phyloP scores from a whole-genome alignment of 768 basidiomycete species.

The Kwoniella sp. region DNA sequence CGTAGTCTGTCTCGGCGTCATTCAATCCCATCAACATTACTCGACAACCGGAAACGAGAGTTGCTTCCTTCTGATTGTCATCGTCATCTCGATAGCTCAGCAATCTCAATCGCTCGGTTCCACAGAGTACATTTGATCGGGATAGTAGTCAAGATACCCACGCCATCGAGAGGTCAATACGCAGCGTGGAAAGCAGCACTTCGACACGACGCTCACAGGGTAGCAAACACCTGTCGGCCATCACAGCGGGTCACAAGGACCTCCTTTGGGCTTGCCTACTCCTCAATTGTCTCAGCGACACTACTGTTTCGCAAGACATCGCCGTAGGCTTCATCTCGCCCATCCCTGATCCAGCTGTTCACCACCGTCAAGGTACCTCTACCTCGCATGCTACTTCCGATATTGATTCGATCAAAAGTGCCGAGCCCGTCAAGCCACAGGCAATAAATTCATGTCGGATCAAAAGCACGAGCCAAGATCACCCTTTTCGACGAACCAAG shows the following conservation, averaged over 20 bases:
- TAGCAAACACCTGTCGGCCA: neutral
- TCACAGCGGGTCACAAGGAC: neutral
- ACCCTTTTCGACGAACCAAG: conserved; percentile 4
- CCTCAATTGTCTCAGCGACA: neutral
- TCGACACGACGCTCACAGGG: neutral
- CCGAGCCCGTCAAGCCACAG: neutral
- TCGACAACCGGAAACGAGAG: too few species aligned
- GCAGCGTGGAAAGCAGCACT: too few species aligned
- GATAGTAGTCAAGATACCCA: neutral
- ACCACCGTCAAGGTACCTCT: neutral
- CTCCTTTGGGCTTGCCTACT: neutral
- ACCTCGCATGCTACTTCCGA: neutral
- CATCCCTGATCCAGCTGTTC: neutral
- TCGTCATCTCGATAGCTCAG: neutral
- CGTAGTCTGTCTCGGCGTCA: neutral
- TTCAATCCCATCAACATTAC: too few species aligned
- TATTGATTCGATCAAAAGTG: neutral
- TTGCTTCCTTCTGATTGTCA: neutral
- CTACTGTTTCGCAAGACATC: neutral
- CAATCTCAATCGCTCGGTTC: neutral
- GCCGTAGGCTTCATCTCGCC: neutral
- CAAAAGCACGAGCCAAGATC: conserved; percentile 18
- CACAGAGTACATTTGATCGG: neutral
- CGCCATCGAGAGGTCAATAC: too few species aligned
- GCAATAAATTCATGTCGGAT: neutral